Conservation (phyloP, 169 alveolate species). For the Eimeria acervulina region DNA sequence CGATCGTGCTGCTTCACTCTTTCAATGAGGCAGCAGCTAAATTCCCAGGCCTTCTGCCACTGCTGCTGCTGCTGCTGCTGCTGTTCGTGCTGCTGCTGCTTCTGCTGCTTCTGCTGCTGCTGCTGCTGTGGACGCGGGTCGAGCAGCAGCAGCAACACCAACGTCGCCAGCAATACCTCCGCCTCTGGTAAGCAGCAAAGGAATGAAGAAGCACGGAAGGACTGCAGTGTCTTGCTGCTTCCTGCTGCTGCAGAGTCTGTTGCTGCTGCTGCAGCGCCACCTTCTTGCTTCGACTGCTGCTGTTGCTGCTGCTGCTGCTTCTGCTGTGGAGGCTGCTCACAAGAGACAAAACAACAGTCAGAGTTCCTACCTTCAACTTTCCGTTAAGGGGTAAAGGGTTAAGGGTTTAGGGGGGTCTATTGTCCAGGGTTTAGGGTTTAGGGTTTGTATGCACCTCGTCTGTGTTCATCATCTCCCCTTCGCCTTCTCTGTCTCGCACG, state of each 20-base stretch:
- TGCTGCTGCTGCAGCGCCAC: slow-evolving; percentile 9
- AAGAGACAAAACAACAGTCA: background rate
- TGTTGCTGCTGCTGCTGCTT: background rate
- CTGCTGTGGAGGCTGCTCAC: background rate
- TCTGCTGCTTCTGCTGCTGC: background rate
- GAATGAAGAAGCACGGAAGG: slow-evolving; percentile 15
- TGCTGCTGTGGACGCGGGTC: slow-evolving; percentile 17
- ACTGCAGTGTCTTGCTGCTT: slow-evolving; percentile 6
- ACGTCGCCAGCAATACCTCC: slow-evolving; percentile 8
- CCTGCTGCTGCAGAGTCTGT: background rate
- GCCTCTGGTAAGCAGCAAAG: slow-evolving; percentile 32
- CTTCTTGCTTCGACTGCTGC: background rate
- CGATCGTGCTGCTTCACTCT: slow-evolving; percentile 17
- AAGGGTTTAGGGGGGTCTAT: background rate
- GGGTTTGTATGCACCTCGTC: slow-evolving; percentile 34
- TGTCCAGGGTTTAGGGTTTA: background rate
- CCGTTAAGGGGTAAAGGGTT: background rate
- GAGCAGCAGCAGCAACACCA: slow-evolving; percentile 57
- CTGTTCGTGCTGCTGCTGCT: no score
- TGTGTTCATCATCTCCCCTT: background rate
- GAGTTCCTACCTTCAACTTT: no score
- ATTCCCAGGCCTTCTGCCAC: slow-evolving; percentile 8
- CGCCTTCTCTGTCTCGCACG: background rate
- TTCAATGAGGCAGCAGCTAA: slow-evolving; percentile 37
- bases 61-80: slow-evolving; percentile 43